Evolutionary conservation across 169 alveolate species (phyloP).

Genomic region (Eimeria tenella): DNA sequence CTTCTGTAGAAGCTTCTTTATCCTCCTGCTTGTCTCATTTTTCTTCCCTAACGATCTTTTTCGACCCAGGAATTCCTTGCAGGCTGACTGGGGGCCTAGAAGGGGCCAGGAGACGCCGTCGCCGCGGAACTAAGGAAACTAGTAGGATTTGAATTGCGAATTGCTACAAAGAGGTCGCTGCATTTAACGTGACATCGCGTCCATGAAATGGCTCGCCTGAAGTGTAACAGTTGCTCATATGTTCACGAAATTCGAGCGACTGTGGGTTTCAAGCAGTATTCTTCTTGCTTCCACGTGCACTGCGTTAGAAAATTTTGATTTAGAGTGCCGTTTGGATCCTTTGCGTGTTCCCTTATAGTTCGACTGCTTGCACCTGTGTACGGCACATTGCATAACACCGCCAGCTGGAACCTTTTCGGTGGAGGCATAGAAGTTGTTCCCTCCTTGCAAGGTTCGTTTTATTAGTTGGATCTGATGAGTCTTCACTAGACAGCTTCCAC

Average conservation of each 20-base stretch:
- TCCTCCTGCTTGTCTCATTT: slow-evolving; percentile 37
- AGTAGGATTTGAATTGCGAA: not conserved
- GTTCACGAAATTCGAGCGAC: not conserved
- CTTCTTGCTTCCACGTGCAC: no score
- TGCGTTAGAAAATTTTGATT: no score
- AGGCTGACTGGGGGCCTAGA: slow-evolving; percentile 34
- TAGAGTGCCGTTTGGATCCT: not conserved
- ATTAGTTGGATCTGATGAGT: slow-evolving; percentile 24
- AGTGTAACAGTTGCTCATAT: slow-evolving; percentile 29
- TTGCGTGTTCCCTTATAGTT: slow-evolving; percentile 8
- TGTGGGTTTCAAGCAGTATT: slow-evolving; percentile 5
- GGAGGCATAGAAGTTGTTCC: not conserved
- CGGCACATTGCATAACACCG: not conserved
- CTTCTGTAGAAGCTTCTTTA: not conserved
- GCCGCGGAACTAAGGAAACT: slow-evolving; percentile 18
- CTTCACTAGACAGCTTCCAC: not conserved
- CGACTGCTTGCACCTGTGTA: no score
- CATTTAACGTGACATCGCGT: not conserved
- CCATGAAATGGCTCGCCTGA: slow-evolving; percentile 66
- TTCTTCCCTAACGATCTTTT: slow-evolving; percentile 9
- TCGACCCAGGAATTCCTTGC: not conserved
- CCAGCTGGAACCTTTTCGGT: slow-evolving; percentile 42
- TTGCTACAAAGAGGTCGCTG: not conserved
- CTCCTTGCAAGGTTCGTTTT: slow-evolving; percentile 48
- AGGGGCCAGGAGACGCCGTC: slow-evolving; percentile 28